Evolutionary conservation across 2,329 filamentous ascomycete species (phyloP).

Genomic region (Onygenales sp.): DNA sequence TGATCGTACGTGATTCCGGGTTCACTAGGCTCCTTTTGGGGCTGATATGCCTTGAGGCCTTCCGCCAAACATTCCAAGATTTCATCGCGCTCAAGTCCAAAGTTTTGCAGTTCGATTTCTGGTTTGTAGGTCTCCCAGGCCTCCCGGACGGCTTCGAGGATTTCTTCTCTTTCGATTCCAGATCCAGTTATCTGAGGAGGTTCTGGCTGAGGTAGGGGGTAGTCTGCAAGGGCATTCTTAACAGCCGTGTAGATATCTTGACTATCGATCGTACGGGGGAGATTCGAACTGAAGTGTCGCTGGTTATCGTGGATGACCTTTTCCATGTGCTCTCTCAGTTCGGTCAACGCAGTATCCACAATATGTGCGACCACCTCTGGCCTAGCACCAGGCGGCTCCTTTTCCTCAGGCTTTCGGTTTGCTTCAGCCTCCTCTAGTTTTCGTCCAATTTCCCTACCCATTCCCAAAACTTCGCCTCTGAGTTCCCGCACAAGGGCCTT

Average conservation of each 20-base stretch:
- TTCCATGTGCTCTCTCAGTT: conserved; percentile 78
- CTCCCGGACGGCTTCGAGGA: conserved; percentile 76
- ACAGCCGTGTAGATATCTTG: conserved; percentile 81
- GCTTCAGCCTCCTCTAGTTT: conserved; percentile 58
- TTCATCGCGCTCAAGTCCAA: conserved; percentile 83
- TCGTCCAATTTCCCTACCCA: conserved; percentile 83
- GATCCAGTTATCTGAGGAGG: conserved; percentile 38
- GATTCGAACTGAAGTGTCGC: conserved; percentile 55
- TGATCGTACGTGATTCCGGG: conserved; percentile 67
- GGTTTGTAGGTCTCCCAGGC: conserved; percentile 94
- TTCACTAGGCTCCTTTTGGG: conserved; percentile 33
- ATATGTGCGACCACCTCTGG: conserved; percentile 66
- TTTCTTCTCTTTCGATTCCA: conserved; percentile 66
- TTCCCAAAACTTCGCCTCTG: conserved; percentile 83
- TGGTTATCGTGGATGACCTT: conserved; percentile 67
- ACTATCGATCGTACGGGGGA: conserved; percentile 61
- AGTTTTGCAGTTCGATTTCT: conserved; percentile 81
- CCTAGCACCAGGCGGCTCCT: conserved; percentile 40
- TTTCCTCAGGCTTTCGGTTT: conserved; percentile 35
- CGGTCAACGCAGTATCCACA: conserved; percentile 67
- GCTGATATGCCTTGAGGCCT: conserved; percentile 66
- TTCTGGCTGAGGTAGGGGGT: conserved; percentile 50
- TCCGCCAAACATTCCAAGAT: conserved; percentile 79
- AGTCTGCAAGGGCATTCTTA: conserved; percentile 58
- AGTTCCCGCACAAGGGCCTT: conserved; percentile 85